Evolutionary conservation across 805 yeast species (phyloP).

Genomic region (Lachancea fermentati): DNA sequence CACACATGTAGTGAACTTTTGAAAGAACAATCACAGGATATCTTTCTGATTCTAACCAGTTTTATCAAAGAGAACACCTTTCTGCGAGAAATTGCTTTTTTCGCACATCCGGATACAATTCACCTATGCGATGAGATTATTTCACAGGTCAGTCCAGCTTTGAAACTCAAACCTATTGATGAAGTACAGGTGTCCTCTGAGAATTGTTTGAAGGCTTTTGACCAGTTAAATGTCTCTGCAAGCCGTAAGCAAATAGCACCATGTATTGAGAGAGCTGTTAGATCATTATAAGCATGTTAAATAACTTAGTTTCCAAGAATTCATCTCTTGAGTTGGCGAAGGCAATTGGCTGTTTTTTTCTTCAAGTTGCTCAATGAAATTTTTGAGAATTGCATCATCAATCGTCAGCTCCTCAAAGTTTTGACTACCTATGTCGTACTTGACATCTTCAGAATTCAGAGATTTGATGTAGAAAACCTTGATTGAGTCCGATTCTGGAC

Average conservation of each 20-base stretch:
- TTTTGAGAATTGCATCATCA: conserved; percentile 12
- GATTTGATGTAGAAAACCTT: conserved; percentile 23
- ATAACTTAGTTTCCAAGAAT: conserved; percentile 24
- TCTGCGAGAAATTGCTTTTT: conserved; percentile 35
- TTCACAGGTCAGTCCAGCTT: conserved; percentile 12
- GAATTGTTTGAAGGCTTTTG: conserved; percentile 20
- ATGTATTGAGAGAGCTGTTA: conserved; percentile 17
- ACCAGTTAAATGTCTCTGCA: conserved; percentile 53
- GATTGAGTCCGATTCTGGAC: conserved; percentile 13
- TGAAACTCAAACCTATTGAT: conserved; percentile 12
- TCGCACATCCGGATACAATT: conserved; percentile 4
- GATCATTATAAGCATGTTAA: conserved; percentile 1
- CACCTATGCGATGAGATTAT: conserved; percentile 18
- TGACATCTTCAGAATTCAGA: background rate
- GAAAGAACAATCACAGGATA: conserved; percentile 33
- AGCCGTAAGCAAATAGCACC: conserved; percentile 90
- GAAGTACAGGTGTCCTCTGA: conserved; percentile 3
- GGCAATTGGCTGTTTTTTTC: conserved; percentile 15
- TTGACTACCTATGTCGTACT: conserved; percentile 6
- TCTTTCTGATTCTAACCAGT: conserved; percentile 46
- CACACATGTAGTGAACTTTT: conserved; percentile 22
- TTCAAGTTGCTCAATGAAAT: conserved; percentile 13
- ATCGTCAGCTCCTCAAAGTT: conserved; percentile 19
- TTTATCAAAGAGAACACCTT: conserved; percentile 33
- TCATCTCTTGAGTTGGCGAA: conserved; percentile 8